These are phyloP conservation scores for Rachicladosporium sp. DNA, from an alignment of 2,329 filamentous ascomycete species.

Conservation along the genomic window DNA sequence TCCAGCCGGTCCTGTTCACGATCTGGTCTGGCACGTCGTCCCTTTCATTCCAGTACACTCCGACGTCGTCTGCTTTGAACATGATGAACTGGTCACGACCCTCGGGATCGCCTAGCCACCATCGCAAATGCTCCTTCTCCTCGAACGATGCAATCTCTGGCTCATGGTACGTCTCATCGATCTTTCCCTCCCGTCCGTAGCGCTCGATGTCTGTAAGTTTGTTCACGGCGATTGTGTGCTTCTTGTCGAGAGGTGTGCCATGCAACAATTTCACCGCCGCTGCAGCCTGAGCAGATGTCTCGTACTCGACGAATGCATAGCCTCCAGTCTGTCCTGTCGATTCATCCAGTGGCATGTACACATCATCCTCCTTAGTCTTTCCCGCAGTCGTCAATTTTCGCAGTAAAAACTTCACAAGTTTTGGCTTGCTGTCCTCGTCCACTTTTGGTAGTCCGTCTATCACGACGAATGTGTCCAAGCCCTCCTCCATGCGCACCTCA, in stretches of 20 bases:
- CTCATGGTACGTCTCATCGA: constrained; percentile 79
- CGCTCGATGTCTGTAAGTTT: constrained; percentile 97
- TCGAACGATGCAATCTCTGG: constrained; percentile 74
- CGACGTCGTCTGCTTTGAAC: constrained; percentile 82
- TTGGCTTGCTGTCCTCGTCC: constrained; percentile 78
- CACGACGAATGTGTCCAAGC: constrained; percentile 91
- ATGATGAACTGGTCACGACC: constrained; percentile 93
- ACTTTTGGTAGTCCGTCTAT: constrained; percentile 88
- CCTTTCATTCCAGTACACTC: constrained; percentile 97
- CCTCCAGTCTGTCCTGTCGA: constrained; percentile 67
- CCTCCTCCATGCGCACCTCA: constrained; percentile 90
- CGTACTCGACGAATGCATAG: constrained; percentile 95
- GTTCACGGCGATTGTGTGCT: constrained; percentile 89
- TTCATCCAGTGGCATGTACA: constrained; percentile 89
- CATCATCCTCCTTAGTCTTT: constrained; percentile 69
- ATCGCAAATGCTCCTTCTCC: constrained; percentile 88
- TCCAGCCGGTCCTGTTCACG: constrained; percentile 92
- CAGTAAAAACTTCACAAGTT: constrained; percentile 90
- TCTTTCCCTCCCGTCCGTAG: constrained; percentile 82
- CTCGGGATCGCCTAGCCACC: constrained; percentile 79
- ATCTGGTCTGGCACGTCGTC: constrained; percentile 77
- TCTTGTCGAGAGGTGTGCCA: constrained; percentile 83
- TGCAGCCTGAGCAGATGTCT: constrained; percentile 76
- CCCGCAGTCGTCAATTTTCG: constrained; percentile 84
- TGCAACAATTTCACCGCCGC: constrained; percentile 84